These are phyloP conservation scores for Immersiporthe knoxdaviesiana DNA, from an alignment of 2,329 filamentous ascomycete genomes.

Conservation along the genomic window DNA sequence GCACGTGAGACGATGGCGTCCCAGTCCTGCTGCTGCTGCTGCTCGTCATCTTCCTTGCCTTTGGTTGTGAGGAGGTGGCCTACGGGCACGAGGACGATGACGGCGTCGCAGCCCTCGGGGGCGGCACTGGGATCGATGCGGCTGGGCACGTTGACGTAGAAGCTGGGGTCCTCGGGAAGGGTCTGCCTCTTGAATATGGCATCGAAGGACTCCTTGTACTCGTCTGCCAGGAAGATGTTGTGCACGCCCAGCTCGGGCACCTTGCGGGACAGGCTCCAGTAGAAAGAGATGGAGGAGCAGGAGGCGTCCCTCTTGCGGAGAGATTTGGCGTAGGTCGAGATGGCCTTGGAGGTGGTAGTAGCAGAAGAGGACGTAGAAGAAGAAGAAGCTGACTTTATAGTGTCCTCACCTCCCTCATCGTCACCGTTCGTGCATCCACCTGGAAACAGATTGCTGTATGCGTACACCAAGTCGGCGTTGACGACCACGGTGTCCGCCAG, in stretches of 20 bases:
- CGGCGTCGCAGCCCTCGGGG: conserved; percentile 63
- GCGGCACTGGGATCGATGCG: conserved; percentile 70
- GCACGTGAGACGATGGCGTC: conserved; percentile 60
- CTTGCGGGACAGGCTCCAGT: conserved; percentile 67
- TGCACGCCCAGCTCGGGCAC: conserved; percentile 69
- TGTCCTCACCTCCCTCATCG: neutral
- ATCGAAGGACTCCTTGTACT: conserved; percentile 75
- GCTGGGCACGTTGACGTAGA: conserved; percentile 78
- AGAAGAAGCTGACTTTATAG: neutral
- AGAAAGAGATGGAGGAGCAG: conserved; percentile 77
- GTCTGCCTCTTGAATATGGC: conserved; percentile 72
- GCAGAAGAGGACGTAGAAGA: neutral
- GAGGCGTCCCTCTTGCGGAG: conserved; percentile 58
- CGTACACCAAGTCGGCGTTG: conserved; percentile 75
- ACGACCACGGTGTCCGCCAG: conserved; percentile 69
- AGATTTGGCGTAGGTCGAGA: conserved; percentile 40
- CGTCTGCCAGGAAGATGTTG: conserved; percentile 77
- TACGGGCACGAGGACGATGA: conserved; percentile 73
- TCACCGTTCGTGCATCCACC: neutral
- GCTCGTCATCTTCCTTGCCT: conserved; percentile 30
- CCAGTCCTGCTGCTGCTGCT: conserved; percentile 59
- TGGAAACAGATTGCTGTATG: conserved; percentile 72
- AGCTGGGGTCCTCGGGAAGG: conserved; percentile 70
- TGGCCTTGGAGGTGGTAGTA: conserved; percentile 12
- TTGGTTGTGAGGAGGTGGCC: conserved; percentile 64